These are phyloP conservation scores for Auricularia heimuer DNA, from an alignment of 768 basidiomycete genomes.

Conservation along the genomic window DNA sequence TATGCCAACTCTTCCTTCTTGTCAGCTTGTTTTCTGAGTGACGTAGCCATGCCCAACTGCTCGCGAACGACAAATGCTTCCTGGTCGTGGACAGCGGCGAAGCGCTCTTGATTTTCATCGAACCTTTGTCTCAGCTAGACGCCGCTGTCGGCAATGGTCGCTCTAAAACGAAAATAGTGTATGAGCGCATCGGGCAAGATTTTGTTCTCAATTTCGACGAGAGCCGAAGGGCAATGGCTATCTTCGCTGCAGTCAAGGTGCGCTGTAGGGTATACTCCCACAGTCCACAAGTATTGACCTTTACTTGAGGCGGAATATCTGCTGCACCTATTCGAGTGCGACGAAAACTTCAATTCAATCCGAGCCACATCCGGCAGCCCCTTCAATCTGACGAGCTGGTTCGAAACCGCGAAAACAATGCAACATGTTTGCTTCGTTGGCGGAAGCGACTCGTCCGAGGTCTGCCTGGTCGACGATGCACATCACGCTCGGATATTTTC, in stretches of 20 bases:
- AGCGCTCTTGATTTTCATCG: constrained; percentile 32
- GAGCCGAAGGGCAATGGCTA: constrained; percentile 34
- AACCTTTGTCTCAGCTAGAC: constrained; percentile 22
- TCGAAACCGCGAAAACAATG: constrained; percentile 22
- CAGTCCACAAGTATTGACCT: neutral
- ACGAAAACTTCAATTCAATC: constrained; percentile 29
- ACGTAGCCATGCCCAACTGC: constrained; percentile 29
- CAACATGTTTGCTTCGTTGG: constrained; percentile 33
- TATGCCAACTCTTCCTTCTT: constrained; percentile 13
- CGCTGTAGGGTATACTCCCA: neutral
- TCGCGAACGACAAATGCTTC: constrained; percentile 32
- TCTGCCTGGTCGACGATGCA: constrained; percentile 38
- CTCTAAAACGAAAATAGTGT: constrained; percentile 26
- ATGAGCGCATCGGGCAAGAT: constrained; percentile 37
- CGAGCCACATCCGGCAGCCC: constrained; percentile 34
- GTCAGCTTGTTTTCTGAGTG: neutral
- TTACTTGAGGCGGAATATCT: constrained; percentile 13
- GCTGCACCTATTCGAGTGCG: constrained; percentile 38
- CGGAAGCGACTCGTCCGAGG: constrained; percentile 35
- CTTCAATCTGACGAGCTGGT: constrained; percentile 36
- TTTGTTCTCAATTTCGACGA: constrained; percentile 45
- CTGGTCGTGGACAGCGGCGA: constrained; percentile 29
- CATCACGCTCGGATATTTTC: constrained; percentile 43
- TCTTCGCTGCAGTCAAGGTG: constrained; percentile 3
- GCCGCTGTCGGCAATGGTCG: constrained; percentile 19